Conservation (phyloP, 371 early-diverging fungal genomes). For the Coemansia sp. region DNA sequence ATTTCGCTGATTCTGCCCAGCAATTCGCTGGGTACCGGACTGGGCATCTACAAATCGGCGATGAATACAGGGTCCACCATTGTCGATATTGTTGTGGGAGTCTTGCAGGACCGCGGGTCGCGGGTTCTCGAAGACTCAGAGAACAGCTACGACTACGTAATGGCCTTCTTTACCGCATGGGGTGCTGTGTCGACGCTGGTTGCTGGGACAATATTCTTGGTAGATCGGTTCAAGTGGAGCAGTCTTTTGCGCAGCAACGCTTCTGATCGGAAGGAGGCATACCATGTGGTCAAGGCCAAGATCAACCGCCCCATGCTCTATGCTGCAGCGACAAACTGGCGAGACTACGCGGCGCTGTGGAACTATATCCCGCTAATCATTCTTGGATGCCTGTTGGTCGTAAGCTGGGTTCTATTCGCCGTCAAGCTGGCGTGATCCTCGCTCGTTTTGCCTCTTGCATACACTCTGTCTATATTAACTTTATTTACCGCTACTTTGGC, state of each 20-base stretch:
- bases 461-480: neutral
- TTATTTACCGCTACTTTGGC: neutral
- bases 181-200: constrained; percentile 52
- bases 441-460: neutral
- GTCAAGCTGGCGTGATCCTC: constrained; percentile 34
- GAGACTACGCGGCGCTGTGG: constrained; percentile 31
- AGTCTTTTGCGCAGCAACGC: constrained; percentile 50
- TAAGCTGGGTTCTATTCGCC: constrained; percentile 59
- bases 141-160: constrained; percentile 58
- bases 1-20: constrained; percentile 63
- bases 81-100: constrained; percentile 65
- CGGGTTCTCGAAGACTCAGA: constrained; percentile 40
- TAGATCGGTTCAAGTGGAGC: constrained; percentile 55
- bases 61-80: constrained; percentile 65
- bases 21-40: constrained; percentile 63
- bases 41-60: constrained; percentile 68
- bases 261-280: constrained; percentile 20
- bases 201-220: constrained; percentile 52
- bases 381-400: constrained; percentile 46
- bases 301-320: constrained; percentile 37
- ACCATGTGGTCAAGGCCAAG: constrained; percentile 37
- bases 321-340: constrained; percentile 41
- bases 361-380: constrained; percentile 58
- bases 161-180: constrained; percentile 58
- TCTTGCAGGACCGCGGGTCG: constrained; percentile 59